Base-by-base conservation (phyloP, 2,329 filamentous ascomycete species). In the Onygenales sp. region DNA sequence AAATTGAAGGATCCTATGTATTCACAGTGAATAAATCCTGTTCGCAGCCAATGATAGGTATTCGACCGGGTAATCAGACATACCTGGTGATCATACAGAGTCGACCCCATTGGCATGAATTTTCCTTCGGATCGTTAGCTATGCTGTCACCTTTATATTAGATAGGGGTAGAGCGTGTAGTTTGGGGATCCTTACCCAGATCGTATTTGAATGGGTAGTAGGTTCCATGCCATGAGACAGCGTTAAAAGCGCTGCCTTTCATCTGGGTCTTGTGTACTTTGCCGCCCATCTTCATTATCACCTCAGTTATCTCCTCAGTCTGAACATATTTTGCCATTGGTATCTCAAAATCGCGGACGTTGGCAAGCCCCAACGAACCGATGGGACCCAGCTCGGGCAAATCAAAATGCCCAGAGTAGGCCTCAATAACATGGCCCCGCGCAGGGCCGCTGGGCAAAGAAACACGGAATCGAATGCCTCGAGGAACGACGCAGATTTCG, bases 151-250 rank as follows among this genome's bases (percentile, higher is more conserved):
- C 21, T 27, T 27, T 27, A 27, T 27, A 27, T 31, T 31, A 9
- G 9, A 17, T 44, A 44, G 14, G 14, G n/a, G 14, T 31, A 44
- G 42, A 44, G 14, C 42, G 9, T 44, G 9, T 11, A 13, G 36
- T 13, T 17, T 3, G 14, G 10, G 3, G 14, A 8, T 44, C 9
- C 64, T 69, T 83, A 21, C 83, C 84, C 1, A 91, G 77, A 61
- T 89, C 86, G 71, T 90, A 90, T 70, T 90, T 91, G 77, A 82
- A 88, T 0, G 86, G 87, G 55, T 85, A 85, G 69, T 88, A 89
- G 56, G 82, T 86, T 42, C 87, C 86, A 63, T 90, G 86, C 86
- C 86, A 90, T 1, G 83, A 85, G 2, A 88, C 86, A 0, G 90
- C 81, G 60, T 90, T 86, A 69, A 86, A 88, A 44, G 88, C 77